Evolutionary conservation across 75 land plant genomes (phyloP).

Genomic region (Cunninghamia lanceolata): DNA sequence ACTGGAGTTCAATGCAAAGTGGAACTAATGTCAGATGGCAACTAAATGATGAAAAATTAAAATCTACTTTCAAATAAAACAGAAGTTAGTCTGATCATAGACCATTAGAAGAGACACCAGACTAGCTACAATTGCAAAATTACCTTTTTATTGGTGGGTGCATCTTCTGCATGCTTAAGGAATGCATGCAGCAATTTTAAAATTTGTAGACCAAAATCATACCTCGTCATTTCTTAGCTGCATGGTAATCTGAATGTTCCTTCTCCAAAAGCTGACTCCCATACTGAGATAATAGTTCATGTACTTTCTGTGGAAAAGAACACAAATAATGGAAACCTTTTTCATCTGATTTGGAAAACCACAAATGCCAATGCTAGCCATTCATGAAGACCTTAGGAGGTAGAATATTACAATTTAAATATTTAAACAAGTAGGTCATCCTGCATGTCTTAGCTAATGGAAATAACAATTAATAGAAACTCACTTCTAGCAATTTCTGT

Average conservation of each 20-base stretch:
- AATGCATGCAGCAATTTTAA: constrained; percentile 21
- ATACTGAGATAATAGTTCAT: too few relatives aligned
- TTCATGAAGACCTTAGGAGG: background rate
- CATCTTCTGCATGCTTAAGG: constrained; percentile 96
- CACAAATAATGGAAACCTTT: background rate
- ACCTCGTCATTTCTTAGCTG: too few relatives aligned
- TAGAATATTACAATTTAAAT: background rate
- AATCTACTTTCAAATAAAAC: background rate
- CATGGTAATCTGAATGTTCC: too few relatives aligned
- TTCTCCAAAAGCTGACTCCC: too few relatives aligned
- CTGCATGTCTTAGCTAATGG: too few relatives aligned
- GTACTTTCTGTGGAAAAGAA: too few relatives aligned
- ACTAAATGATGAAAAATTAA: background rate
- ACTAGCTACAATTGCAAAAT: background rate
- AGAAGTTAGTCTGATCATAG: background rate
- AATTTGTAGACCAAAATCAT: too few relatives aligned
- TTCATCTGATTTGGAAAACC: background rate
- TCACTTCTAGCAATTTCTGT: too few relatives aligned
- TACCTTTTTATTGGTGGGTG: constrained; percentile 92
- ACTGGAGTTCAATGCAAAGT: constrained; percentile 35
- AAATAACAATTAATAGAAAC: too few relatives aligned
- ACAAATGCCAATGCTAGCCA: background rate
- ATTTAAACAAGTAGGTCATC: too few relatives aligned
- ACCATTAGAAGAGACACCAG: background rate
- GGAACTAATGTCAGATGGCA: background rate